Base-by-base conservation (phyloP, 164 flowering plant genomes). In the Dillenia suffruticosa region DNA sequence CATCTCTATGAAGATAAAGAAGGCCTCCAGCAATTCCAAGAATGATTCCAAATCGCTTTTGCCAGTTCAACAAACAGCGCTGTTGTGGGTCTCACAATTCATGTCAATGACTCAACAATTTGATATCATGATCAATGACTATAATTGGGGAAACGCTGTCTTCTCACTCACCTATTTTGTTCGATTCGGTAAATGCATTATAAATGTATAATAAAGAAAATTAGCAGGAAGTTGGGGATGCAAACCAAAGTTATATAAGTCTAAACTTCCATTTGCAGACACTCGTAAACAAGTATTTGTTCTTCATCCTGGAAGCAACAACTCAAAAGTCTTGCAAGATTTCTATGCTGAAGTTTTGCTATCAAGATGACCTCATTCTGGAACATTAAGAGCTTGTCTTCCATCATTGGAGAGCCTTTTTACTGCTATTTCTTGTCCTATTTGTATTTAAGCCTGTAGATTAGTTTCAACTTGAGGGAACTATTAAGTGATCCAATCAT, bases 1-100 rank as follows among this genome's bases (percentile, higher is more conserved):
- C 76, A 24, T 81, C 80, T 49, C 70, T 72, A 57, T 81, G 85
- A 59, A 81, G 85, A 63, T 81, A 81, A 3, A 81, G 74, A 56
- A 81, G 76, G 10, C 88, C 85, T 15, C 75, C 58, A 5, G 78
- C 72, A 46, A 76, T 68, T 7, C 85, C 85, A 12, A 40, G 32
- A 1, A 76, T 70, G 10, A 81, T 77, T 44, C 68, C 45, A 46
- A 69, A 50, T 9, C 84, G 76, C 61, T 62, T 75, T 9, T 16
- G 13, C 89, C 89, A 81, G 58, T 63, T 65, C 14, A 84, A 49
- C 17, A 48, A 2, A 9, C 10, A 13, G 15, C 68, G 46, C 54
- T 66, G 71, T 2, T 10, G 59, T 50, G 55, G 55, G 72, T 79
- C 88, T 83, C 72, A 10, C 0, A 53, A 13, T 46, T 50, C n/a